Evolutionary conservation across 768 basidiomycete genomes (phyloP).

Genomic region (Pisolithus tinctorius): DNA sequence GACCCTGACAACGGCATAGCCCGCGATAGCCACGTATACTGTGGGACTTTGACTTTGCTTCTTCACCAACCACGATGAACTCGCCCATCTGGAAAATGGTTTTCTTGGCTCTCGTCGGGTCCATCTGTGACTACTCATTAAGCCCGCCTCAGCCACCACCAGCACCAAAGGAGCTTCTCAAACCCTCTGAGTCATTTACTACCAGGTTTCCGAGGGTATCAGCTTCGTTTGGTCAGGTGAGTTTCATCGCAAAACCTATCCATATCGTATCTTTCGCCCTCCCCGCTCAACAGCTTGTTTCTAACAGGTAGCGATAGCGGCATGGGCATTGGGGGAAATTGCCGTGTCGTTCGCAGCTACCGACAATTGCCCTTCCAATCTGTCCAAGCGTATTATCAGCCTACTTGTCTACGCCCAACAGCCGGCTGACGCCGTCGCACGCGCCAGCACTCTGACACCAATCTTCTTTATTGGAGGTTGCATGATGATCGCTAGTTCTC

Average conservation of each 20-base stretch:
- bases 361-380: conserved; percentile 1
- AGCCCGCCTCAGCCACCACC: background rate
- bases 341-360: background rate
- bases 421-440: conserved; percentile 3
- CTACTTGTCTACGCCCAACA: background rate
- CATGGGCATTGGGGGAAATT: conserved; percentile 8
- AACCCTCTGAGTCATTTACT: background rate
- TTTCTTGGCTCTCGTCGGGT: background rate
- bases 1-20: too few relatives aligned
- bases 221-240: background rate
- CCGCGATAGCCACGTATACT: too few relatives aligned
- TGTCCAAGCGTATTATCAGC: conserved; percentile 2
- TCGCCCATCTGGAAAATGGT: background rate
- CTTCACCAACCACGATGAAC: background rate
- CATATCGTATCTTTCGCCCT: too few relatives aligned
- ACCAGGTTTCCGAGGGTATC: background rate
- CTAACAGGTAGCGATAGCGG: background rate
- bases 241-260: background rate
- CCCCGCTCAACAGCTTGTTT: background rate
- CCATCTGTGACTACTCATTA: background rate
- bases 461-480: conserved; percentile 6
- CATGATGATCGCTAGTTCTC: conserved; percentile 3
- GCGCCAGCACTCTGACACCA: conserved; percentile 7
- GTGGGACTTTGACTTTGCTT: too few relatives aligned
- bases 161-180: background rate